Conservation (phyloP, 495 filamentous ascomycete species). For the Poronia punctata region DNA sequence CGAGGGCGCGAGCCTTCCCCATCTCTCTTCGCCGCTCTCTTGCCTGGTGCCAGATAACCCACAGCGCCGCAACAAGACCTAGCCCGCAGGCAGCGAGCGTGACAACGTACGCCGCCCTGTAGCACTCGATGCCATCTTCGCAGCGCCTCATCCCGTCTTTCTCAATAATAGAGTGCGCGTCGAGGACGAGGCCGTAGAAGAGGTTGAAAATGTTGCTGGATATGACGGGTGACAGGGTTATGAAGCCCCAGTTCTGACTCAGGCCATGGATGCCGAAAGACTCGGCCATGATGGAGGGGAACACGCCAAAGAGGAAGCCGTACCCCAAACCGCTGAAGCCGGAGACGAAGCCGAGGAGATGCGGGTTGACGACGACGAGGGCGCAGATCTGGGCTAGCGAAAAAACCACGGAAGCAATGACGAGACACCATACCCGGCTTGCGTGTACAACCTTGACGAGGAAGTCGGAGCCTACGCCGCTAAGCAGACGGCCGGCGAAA, state of each 20-base stretch:
- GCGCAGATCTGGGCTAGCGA: conserved; percentile 73
- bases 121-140: conserved; percentile 72
- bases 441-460: conserved; percentile 72
- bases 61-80: conserved; percentile 63
- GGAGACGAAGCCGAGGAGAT: conserved; percentile 70
- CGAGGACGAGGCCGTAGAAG: conserved; percentile 75
- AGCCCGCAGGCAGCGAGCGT: conserved; percentile 70
- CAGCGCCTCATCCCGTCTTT: conserved; percentile 67
- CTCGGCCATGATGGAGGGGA: conserved; percentile 85
- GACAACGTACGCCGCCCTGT: conserved; percentile 70
- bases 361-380: conserved; percentile 70
- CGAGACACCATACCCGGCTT: conserved; percentile 84
- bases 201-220: conserved; percentile 89
- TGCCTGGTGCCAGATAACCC: conserved; percentile 66
- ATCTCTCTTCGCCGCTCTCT: conserved; percentile 22
- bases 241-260: conserved; percentile 87
- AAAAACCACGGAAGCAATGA: conserved; percentile 71
- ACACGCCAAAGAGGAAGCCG: conserved; percentile 91
- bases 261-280: conserved; percentile 87
- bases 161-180: conserved; percentile 64
- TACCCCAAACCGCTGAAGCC: conserved; percentile 82
- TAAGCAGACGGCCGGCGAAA: conserved; percentile 72
- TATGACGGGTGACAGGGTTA: conserved; percentile 81
- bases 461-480: conserved; percentile 83
- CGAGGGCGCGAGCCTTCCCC: conserved; percentile 21